Conservation (phyloP, 768 basidiomycete species). For the Phanerochaete sordida region DNA sequence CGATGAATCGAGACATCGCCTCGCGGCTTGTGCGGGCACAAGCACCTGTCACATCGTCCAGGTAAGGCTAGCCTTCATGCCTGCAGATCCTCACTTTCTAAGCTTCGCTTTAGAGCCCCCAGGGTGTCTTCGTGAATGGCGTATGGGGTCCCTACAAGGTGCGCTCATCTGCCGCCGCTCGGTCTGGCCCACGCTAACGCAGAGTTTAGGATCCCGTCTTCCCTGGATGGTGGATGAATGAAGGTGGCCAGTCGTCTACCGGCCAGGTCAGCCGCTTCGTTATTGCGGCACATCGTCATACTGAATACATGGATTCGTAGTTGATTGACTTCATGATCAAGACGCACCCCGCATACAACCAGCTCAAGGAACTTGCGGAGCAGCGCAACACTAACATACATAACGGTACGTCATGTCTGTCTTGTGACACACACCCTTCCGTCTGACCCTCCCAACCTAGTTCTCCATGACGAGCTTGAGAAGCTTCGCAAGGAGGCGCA, state of each 20-base stretch:
- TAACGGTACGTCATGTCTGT: conserved; percentile 35
- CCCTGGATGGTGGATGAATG: conserved; percentile 99
- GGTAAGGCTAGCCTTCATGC: conserved; percentile 35
- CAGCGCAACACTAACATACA: conserved; percentile 58
- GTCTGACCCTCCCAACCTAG: conserved; percentile 29
- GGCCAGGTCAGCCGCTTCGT: conserved; percentile 62
- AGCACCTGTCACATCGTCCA: conserved; percentile 95
- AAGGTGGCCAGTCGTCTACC: conserved; percentile 97
- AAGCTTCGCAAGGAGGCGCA: conserved; percentile 52
- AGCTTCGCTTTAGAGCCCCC: conserved; percentile 50
- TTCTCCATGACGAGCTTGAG: conserved; percentile 74
- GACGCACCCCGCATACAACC: conserved; percentile 81
- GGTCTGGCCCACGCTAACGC: neutral
- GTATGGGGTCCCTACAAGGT: conserved; percentile 92
- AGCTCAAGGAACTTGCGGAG: conserved; percentile 62
- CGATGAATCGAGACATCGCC: conserved; percentile 72
- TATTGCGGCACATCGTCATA: neutral
- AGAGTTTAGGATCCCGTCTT: conserved; percentile 72
- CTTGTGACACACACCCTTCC: neutral
- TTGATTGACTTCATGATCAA: conserved; percentile 94
- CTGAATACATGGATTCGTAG: conserved; percentile 30
- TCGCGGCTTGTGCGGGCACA: conserved; percentile 94
- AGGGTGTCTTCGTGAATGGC: conserved; percentile 84
- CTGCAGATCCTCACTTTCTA: neutral
- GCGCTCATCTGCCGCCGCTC: conserved; percentile 3